Evolutionary conservation across 129 eudicot species (phyloP).

Genomic region (Flaveria bidentis): DNA sequence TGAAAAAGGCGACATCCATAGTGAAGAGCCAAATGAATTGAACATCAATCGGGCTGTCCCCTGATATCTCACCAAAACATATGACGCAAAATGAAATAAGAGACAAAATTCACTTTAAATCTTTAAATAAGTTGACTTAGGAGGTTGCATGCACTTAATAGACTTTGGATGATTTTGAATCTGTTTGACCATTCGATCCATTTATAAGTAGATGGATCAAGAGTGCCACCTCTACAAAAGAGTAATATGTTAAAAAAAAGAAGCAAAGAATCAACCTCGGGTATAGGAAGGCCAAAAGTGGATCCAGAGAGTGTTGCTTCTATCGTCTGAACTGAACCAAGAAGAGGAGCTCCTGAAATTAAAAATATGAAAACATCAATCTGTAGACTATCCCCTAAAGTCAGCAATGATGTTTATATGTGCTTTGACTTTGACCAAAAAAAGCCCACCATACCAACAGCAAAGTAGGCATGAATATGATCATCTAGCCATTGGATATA

Average conservation of each 20-base stretch:
- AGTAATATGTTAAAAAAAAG: neutral
- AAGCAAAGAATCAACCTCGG: slow-evolving; percentile 60
- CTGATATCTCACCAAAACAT: slow-evolving; percentile 59
- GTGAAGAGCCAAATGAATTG: slow-evolving; percentile 91
- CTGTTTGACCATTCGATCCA: neutral
- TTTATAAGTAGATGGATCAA: neutral
- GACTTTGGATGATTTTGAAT: neutral
- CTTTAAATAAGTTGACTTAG: neutral
- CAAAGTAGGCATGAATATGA: slow-evolving; percentile 96
- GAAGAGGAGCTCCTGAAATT: slow-evolving; percentile 85
- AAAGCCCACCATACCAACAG: slow-evolving; percentile 61
- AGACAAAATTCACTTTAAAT: neutral
- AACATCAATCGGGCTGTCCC: slow-evolving; percentile 98
- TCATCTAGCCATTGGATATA: slow-evolving; percentile 84
- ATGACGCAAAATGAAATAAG: slow-evolving; percentile 26
- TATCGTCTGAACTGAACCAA: slow-evolving; percentile 81
- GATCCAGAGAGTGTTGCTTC: slow-evolving; percentile 80
- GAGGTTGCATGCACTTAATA: neutral
- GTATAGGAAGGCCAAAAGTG: slow-evolving; percentile 94
- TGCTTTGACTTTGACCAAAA: slow-evolving; percentile 8
- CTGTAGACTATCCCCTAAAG: slow-evolving; percentile 18
- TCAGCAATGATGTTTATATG: slow-evolving; percentile 16
- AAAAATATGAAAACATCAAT: slow-evolving; percentile 23
- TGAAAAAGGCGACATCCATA: slow-evolving; percentile 95
- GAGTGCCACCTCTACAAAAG: slow-evolving; percentile 2